Evolutionary conservation across 164 flowering plant species (phyloP), one percentile per base, ranked within the genome.

Genomic region (Chimonanthus salicifolius): DNA sequence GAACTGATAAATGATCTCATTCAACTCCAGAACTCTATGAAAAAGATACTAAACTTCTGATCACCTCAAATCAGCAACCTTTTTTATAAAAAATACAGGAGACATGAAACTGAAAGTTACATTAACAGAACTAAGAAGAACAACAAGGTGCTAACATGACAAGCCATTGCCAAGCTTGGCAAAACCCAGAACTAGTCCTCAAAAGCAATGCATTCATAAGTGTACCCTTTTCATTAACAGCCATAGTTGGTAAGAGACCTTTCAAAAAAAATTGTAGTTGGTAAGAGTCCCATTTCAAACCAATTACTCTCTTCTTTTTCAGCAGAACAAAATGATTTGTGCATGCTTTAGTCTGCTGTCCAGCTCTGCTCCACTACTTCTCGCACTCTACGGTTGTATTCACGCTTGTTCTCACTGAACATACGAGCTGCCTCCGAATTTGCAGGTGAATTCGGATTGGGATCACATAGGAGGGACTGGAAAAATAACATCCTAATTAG

Each of bases 391-490:
- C 95, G 79, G 78, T 90, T 89, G 86, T 90, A 92, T 62, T 92
- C 97, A 2, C 93, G 89, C 81, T 92, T 90, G 86, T 88, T 92
- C 84, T 92, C 97, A 44, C 90, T 89, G 79, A 84, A 92, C 92
- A 90, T 89, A 62, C 94, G 80, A 49, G 95, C 97, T 48, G 97
- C 97, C 78, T 92, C 97, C 7, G 97, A 90, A 80, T 90, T 92
- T 54, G 97, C 97, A 69, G 97, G 97, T n/a, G 97, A 92, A 73
- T 92, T 89, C 16, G 97, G 97, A 76, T 92, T 92, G 49, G 97
- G 97, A 47, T 92, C 97, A 70, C 92, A 92, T 7, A 92, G 90
- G 78, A 92, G 80, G 6, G 97, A 92, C 97, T 92, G 89, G 79
- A 81, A 51, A 64, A 4, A 75, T 8, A 63, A 33, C 18, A 44